Base-by-base conservation (phyloP, 495 filamentous ascomycete genomes). In the Achaetomiella virescens region DNA sequence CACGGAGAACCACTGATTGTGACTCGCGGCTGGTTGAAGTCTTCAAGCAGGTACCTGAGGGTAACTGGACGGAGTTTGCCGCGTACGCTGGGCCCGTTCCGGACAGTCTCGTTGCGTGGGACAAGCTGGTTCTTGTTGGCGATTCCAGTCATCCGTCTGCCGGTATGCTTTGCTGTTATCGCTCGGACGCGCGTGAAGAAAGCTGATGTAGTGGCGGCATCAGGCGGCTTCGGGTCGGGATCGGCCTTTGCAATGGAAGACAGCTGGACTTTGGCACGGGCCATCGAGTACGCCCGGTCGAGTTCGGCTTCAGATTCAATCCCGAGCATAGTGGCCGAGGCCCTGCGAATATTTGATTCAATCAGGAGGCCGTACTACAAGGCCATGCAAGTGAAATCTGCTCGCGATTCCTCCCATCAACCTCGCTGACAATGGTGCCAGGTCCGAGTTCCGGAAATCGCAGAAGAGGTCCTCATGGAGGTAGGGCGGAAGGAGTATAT, bases 211-310 rank as follows among this genome's bases (percentile, higher is more conserved):
- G 36, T n/a, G 36, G 6, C 36, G 36, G 17, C 8, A 38, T 4
- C 36, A 38, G 36, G 36, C 36, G 36, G 36, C 14, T 38, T 38
- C 36, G 77, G 77, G 0, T 77, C 77, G 1, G 77, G 77, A 0
- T 74, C 77, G 1, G 73, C 72, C 7, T 80, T 80, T 50, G 76
- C 77, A 0, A 71, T 80, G 65, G 73, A 78, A 54, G 77, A 80
- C 60, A 72, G 70, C 14, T 80, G 71, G 70, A 70, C 75, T 35
- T 62, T 80, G 25, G 74, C 74, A 5, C 70, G 67, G 45, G 67
- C 72, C 6, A 62, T 80, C 2, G 71, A 72, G 15, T 56, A 71
- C 31, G 52, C 52, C 37, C 54, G 51, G 11, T 36, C 21, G 33
- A 33, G 7, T 6, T 22, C 8, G 38, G 27, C 15, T 11, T 40